Conservation (phyloP, 257 asterid genomes). For the Hygrophila difformis region DNA sequence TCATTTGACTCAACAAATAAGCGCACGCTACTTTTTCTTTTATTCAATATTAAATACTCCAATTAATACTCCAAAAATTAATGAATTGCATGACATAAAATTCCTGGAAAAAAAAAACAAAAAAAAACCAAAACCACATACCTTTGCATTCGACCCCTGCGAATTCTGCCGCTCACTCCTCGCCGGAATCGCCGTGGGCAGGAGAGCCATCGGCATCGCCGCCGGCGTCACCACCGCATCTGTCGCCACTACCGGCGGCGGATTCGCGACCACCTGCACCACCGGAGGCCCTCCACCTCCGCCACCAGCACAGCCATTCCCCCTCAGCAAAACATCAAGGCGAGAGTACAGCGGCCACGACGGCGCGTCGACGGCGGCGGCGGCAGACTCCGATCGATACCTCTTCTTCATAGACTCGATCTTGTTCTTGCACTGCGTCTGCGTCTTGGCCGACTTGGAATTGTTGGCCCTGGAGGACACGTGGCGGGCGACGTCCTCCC, state of each 20-base stretch:
- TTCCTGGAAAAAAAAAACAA: no score
- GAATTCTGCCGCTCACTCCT: constrained; percentile 32
- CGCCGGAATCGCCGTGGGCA: constrained; percentile 14
- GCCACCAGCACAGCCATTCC: no score
- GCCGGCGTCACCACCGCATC: constrained; percentile 1
- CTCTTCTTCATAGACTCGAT: constrained; percentile 93
- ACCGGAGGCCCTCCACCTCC: background rate
- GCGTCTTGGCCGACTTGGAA: constrained; percentile 54
- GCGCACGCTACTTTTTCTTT: no score
- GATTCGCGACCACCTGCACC: constrained; percentile 8
- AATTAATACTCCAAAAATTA: no score
- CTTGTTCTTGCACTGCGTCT: constrained; percentile 86
- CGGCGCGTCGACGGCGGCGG: constrained; percentile 40
- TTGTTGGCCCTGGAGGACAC: constrained; percentile 42
- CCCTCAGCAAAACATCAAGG: constrained; percentile 72
- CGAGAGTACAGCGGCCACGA: constrained; percentile 79
- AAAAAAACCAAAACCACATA: constrained; percentile 13
- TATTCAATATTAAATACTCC: no score
- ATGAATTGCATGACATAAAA: no score
- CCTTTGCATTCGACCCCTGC: constrained; percentile 45
- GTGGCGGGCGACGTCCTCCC: constrained; percentile 78
- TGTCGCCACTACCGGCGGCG: constrained; percentile 4
- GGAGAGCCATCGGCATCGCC: background rate
- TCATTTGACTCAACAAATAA: no score
- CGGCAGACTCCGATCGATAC: constrained; percentile 75